Evolutionary conservation across 208 protist genomes (phyloP).

Genomic region (Trichomonas tenax): DNA sequence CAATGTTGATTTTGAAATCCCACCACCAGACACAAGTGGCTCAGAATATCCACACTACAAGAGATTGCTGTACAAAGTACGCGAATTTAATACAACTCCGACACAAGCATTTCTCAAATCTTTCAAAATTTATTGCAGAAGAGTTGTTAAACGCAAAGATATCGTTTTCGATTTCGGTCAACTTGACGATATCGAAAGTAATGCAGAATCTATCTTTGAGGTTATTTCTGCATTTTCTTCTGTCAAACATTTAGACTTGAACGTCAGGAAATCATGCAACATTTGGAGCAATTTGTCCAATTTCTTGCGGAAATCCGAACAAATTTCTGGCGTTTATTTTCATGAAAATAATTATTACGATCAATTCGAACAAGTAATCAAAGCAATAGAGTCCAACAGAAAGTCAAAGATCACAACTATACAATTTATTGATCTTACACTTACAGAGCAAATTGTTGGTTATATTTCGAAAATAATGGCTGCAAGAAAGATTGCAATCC

Average conservation of each 20-base stretch:
- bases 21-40: neutral
- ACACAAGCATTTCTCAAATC: neutral
- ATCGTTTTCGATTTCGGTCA: neutral
- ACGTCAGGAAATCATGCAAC: neutral
- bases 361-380: neutral
- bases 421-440: neutral
- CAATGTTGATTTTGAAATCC: neutral
- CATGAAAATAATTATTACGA: neutral
- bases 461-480: neutral
- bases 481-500: neutral
- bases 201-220: neutral
- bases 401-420: too few relatives aligned
- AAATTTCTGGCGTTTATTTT: neutral
- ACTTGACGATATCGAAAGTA: neutral
- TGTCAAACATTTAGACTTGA: neutral
- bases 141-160: neutral
- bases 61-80: neutral
- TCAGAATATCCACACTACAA: neutral
- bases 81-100: neutral
- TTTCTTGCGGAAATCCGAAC: neutral
- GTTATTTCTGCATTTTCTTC: neutral
- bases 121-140: neutral
- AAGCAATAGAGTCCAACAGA: too few relatives aligned
- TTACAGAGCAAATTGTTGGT: neutral
- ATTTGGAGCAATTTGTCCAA: neutral